Evolutionary conservation across 2,329 filamentous ascomycete genomes (phyloP).

Genomic region (Clonostachys sp.): DNA sequence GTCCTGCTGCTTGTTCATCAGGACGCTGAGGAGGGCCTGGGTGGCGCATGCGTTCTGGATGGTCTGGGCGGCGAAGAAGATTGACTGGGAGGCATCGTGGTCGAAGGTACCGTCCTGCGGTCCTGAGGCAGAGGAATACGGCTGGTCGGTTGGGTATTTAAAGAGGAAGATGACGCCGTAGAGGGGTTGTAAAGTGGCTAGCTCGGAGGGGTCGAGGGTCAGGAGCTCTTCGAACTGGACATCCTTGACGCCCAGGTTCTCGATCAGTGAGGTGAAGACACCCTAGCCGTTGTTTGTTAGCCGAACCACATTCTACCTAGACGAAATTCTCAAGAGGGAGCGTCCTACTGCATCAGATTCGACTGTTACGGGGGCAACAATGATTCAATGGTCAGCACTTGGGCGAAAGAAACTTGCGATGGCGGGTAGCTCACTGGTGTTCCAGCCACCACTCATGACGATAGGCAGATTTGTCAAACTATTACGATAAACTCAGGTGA

Average conservation of each 20-base stretch:
- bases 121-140: constrained; percentile 51
- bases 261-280: constrained; percentile 95
- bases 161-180: constrained; percentile 99
- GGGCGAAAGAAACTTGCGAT: background rate
- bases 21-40: constrained; percentile 85
- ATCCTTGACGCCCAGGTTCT: constrained; percentile 82
- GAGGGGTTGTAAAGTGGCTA: constrained; percentile 68
- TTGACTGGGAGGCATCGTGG: constrained; percentile 61
- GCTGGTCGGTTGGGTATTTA: constrained; percentile 78
- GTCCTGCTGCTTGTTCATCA: constrained; percentile 74
- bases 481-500: background rate
- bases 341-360: constrained; percentile 85
- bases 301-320: background rate
- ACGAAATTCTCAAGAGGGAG: constrained; percentile 1
- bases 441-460: constrained; percentile 80
- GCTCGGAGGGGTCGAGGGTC: constrained; percentile 73
- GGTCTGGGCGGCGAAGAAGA: constrained; percentile 95
- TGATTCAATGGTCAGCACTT: constrained; percentile 9
- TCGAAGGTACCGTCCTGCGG: constrained; percentile 84
- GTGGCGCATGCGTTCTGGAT: constrained; percentile 99
- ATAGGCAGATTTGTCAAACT: background rate
- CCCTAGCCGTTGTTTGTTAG: constrained; percentile 46
- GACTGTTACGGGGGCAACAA: constrained; percentile 39
- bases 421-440: constrained; percentile 63
- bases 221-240: constrained; percentile 98